phyloP scores from a whole-genome alignment of 257 asterid genomes.

The Lithospermum erythrorhizon region DNA sequence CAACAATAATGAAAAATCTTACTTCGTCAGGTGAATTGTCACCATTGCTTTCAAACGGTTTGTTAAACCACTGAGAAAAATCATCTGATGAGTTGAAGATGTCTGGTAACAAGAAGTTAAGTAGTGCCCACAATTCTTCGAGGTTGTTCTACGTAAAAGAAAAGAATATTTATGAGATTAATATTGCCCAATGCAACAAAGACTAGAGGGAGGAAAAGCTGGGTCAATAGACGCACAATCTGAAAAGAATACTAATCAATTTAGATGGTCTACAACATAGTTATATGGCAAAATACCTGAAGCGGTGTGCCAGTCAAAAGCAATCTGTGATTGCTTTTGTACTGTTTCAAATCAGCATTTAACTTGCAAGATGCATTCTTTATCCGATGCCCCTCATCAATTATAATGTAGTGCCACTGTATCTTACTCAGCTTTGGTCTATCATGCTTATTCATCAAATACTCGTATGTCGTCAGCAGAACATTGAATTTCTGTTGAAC shows the following conservation, averaged over 20 bases:
- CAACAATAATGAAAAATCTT: conserved; percentile 11
- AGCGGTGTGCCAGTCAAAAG: conserved; percentile 97
- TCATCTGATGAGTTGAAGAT: conserved; percentile 96
- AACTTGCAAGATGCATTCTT: conserved; percentile 99
- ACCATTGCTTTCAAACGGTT: conserved; percentile 92
- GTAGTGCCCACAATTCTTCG: conserved; percentile 99
- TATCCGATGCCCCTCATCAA: conserved; percentile 99
- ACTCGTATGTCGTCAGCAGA: conserved; percentile 90
- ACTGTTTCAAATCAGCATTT: conserved; percentile 94
- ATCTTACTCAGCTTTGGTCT: conserved; percentile 92
- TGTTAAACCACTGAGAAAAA: conserved; percentile 98
- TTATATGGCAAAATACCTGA: conserved; percentile 47
- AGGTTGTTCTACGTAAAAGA: conserved; percentile 67
- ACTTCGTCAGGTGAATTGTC: conserved; percentile 89
- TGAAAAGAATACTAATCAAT: background rate
- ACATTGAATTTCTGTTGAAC: conserved; percentile 91
- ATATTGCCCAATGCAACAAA: background rate
- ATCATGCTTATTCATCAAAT: conserved; percentile 98
- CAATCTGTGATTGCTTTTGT: conserved; percentile 88
- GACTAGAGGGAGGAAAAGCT: background rate
- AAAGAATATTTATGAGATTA: background rate
- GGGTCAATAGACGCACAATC: background rate
- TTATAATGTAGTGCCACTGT: conserved; percentile 91
- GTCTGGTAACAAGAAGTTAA: conserved; percentile 93
- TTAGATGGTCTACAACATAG: conserved; percentile 1